Conservation (phyloP, 1,139 yeast species). For the Blastobotrys buckinghamii region DNA sequence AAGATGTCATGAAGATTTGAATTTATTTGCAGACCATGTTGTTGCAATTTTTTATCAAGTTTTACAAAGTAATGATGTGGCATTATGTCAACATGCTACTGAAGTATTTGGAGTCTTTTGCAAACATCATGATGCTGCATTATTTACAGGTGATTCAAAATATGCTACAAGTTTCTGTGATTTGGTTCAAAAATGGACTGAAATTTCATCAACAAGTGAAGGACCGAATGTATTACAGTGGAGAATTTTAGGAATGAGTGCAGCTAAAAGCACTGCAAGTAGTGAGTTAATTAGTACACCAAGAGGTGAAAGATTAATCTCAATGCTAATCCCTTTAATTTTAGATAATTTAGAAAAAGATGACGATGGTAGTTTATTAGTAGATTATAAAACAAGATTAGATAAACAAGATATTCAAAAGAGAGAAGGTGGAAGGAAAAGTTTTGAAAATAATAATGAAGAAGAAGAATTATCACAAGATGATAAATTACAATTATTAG, state of each 20-base stretch:
- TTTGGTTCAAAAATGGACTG: slow-evolving; percentile 30
- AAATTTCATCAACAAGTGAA: slow-evolving; percentile 16
- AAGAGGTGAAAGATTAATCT: slow-evolving; percentile 37
- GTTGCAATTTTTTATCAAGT: slow-evolving; percentile 39
- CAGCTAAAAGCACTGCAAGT: slow-evolving; percentile 41
- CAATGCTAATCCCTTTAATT: slow-evolving; percentile 40
- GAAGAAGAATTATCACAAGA: slow-evolving; percentile 4
- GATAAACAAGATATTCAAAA: slow-evolving; percentile 8
- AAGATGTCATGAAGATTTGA: slow-evolving; percentile 76
- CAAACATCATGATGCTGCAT: slow-evolving; percentile 54
- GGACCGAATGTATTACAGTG: slow-evolving; percentile 44
- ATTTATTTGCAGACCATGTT: slow-evolving; percentile 60
- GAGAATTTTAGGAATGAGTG: slow-evolving; percentile 43
- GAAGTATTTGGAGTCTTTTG: slow-evolving; percentile 53
- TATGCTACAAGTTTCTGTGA: slow-evolving; percentile 49
- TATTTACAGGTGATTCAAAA: slow-evolving; percentile 65
- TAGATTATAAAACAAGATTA: slow-evolving; percentile 8
- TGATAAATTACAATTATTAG: slow-evolving; percentile 17
- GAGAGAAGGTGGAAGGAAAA: slow-evolving; percentile 7
- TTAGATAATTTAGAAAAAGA: slow-evolving; percentile 24
- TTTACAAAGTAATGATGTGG: slow-evolving; percentile 47
- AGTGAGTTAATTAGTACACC: slow-evolving; percentile 42
- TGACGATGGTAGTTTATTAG: slow-evolving; percentile 9
- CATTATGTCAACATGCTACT: slow-evolving; percentile 46
- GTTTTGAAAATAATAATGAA: neutral